Conservation (phyloP, 495 filamentous ascomycete species). For the Penicillium egyptiacum region DNA sequence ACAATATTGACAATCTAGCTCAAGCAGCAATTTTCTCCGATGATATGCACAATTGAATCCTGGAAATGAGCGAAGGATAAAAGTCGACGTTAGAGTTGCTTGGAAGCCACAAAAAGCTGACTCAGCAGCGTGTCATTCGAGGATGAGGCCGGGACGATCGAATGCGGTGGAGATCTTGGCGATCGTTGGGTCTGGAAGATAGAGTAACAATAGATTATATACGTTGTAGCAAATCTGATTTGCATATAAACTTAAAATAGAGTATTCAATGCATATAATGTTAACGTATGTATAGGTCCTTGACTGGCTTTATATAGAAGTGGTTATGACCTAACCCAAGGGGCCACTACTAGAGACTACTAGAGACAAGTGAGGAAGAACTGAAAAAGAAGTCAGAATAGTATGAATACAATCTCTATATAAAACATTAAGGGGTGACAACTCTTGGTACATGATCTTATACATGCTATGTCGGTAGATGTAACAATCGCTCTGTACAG, state of each 20-base stretch:
- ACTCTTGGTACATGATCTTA: background rate
- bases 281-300: background rate
- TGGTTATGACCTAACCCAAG: too few relatives aligned
- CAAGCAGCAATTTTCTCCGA: background rate
- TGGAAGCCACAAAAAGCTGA: slow-evolving; percentile 16
- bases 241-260: background rate
- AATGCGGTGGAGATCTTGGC: slow-evolving; percentile 1
- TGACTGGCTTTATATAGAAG: too few relatives aligned
- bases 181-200: background rate
- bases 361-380: background rate
- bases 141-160: background rate
- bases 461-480: background rate
- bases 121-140: slow-evolving; percentile 23
- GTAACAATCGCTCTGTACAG: background rate
- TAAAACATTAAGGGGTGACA: background rate
- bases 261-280: background rate
- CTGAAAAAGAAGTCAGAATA: background rate
- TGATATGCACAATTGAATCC: slow-evolving; percentile 8
- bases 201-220: background rate
- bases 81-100: slow-evolving; percentile 8
- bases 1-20: background rate
- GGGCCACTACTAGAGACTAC: too few relatives aligned
- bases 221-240: background rate
- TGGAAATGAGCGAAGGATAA: slow-evolving; percentile 10
- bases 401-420: background rate